These are phyloP conservation scores for Anthracocystis setariae DNA, from an alignment of 1,284 basidiomycete genomes.

Conservation along the genomic window DNA sequence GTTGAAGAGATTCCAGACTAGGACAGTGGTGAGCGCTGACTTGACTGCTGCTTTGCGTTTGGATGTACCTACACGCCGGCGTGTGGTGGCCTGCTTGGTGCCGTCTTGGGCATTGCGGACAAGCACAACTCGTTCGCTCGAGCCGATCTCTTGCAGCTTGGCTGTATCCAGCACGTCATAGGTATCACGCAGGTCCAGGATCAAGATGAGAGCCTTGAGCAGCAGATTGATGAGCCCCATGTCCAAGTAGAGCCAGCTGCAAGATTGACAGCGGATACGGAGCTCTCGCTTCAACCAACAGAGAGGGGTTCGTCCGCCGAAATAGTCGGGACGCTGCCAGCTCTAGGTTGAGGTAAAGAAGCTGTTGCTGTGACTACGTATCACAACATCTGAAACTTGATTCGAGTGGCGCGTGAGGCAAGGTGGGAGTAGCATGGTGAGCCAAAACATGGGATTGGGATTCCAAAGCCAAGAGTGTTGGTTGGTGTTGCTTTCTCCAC, in stretches of 20 bases:
- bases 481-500: constrained; percentile 15
- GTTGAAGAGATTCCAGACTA: constrained; percentile 45
- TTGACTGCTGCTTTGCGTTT: constrained; percentile 33
- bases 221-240: constrained; percentile 44
- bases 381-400: too few species aligned
- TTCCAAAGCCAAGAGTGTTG: neutral
- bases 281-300: too few species aligned
- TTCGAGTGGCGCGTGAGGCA: too few species aligned
- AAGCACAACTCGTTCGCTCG: constrained; percentile 27
- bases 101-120: constrained; percentile 32
- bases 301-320: too few species aligned
- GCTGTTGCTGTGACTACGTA: too few species aligned
- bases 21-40: constrained; percentile 38
- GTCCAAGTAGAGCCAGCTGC: neutral
- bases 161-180: constrained; percentile 29
- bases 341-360: too few species aligned
- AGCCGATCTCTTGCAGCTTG: constrained; percentile 32
- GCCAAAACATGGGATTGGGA: neutral
- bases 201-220: constrained; percentile 31
- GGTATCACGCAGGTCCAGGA: constrained; percentile 40
- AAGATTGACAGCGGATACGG: too few species aligned
- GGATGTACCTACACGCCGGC: constrained; percentile 28
- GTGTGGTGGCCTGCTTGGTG: constrained; percentile 22
- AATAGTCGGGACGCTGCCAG: too few species aligned
- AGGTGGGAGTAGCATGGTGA: neutral